Evolutionary conservation across 768 basidiomycete genomes (phyloP), one percentile per base, ranked within the genome.

Genomic region (Hortiboletus campestris): DNA sequence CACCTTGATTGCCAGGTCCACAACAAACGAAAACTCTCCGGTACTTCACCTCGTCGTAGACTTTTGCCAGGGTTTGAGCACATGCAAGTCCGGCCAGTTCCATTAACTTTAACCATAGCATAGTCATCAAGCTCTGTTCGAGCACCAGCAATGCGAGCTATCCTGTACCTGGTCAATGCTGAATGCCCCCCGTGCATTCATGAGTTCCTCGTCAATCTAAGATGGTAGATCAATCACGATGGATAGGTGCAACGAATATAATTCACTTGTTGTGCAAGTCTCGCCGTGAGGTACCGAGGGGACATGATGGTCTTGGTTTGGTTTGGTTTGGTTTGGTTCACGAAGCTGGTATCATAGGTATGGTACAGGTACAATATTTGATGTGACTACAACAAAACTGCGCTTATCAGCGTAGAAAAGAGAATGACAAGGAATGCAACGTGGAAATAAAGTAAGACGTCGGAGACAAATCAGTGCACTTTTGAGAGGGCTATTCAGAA

Each of bases 1-100:
- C 97, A 73, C 84, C 93, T 77, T 98, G 96, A 66, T 98, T 98
- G 40, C 97, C 97, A 8, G 97, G 95, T 17, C 97, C 97, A 68
- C 95, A 98, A 65, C 91, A 94, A 12, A 98, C 91, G n/a, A 98
- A 76, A 7, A 98, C 92, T 12, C 84, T 82, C 36, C 80, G 80
- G 69, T 91, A 84, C 43, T 77, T 80, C 4, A 85, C 82, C 31
- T 80, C 83, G 39, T 75, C 76, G 68, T 92, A 98, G 0, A 85
- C 84, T n/a, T 78, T 86, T 7, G 89, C 85, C 3, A 98, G 75
- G 0, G 90, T 82, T 68, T 95, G 91, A 0, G 96, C 97, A 67
- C 95, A 95, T 2, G 96, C 88, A 11, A 98, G 76, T 1, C 97
- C 97, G 31, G 96, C 96, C 13, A 98, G 81, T 67, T 98, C 96